Percentiles rank a stretch among this genome's conserved stretches.
Conservation (phyloP, 176 grass and related monocot species). For the maize (Zea mays) region Zm-B73-REFERENCE-NAM-5.0 NC_050103.1:148684501-148685000, state of each 20-base stretch:
- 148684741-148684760: no score
- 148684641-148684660: background rate
- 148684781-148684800: no score
- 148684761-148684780: no score
- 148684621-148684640: background rate
- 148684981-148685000: background rate
- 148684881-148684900: no score
- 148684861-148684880: no score
- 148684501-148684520: background rate
- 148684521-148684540: background rate
- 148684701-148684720: no score
- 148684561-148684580: background rate
- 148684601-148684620: background rate
- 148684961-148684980: background rate
- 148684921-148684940: no score
- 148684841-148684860: no score
- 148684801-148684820: no score
- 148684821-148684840: no score
- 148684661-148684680: constrained; percentile 2
- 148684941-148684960: constrained; percentile 19
- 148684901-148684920: no score
- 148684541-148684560: background rate
- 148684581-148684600: background rate
- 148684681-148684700: constrained; percentile 1
- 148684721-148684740: no score